phyloP scores from a whole-genome alignment of 225 moss, liverwort and hornwort genomes.

The Pseudoscleropodium purum region DNA sequence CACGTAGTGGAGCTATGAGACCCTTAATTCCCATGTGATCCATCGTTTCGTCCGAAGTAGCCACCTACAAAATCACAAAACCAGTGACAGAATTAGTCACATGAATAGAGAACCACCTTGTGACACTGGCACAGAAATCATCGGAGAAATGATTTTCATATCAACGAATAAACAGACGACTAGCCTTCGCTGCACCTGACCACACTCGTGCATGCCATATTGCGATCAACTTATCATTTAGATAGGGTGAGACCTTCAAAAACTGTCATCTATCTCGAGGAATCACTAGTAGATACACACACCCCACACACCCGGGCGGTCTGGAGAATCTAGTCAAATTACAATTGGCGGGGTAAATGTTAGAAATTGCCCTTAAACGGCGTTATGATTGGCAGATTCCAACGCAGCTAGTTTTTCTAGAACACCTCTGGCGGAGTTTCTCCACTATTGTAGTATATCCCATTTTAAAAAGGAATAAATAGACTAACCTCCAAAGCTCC shows the following conservation, averaged over 20 bases:
- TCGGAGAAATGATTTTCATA: background rate
- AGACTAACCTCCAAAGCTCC: constrained; percentile 40
- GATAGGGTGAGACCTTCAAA: background rate
- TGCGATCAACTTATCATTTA: background rate
- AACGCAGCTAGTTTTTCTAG: background rate
- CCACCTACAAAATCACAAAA: constrained; percentile 25
- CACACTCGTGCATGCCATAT: background rate
- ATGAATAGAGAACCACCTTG: background rate
- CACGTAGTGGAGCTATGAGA: constrained; percentile 50
- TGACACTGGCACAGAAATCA: background rate
- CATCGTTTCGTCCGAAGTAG: constrained; percentile 48
- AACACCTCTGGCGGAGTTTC: background rate
- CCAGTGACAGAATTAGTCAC: background rate
- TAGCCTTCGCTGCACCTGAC: background rate
- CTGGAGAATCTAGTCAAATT: background rate
- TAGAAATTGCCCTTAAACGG: background rate
- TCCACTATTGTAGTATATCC: background rate
- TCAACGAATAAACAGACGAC: background rate
- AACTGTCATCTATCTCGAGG: background rate
- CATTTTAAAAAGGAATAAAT: background rate
- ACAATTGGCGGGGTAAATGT: background rate
- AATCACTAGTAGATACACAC: background rate
- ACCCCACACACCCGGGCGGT: background rate
- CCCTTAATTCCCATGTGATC: constrained; percentile 67
- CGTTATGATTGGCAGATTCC: background rate